Base-by-base conservation (phyloP, 805 yeast species). In the Wickerhamomyces canadensis region DNA sequence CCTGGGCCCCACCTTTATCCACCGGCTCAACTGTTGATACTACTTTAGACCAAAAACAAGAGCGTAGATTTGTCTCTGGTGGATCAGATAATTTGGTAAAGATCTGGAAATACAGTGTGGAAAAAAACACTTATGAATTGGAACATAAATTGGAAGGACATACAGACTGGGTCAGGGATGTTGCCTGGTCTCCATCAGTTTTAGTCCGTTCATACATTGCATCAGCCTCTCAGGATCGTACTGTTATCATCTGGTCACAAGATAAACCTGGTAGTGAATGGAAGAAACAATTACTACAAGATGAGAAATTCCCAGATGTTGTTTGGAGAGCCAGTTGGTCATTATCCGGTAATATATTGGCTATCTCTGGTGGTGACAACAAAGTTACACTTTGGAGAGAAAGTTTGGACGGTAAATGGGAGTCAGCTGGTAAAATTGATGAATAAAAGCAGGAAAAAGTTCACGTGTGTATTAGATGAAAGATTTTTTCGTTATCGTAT, bases 261-360 rank as follows among this genome's bases (percentile, higher is more conserved):
- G 89, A 81, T 45, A 72, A 67, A 35, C 60, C 60, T 39, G 72
- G 71, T 19, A 78, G 76, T 4, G 70, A 71, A 46, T 93, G 98
- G 99, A 80, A 81, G 58, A 84, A 84, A 58, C 81, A 79, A 54
- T 65, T 75, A 27, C 71, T 93, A 55, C 78, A 80, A 34, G 71
- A 74, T 15, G 95, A 86, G 27, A 81, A 78, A 58, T 93, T 93
- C 73, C 93, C 96, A 13, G 98, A 93, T 59, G 97, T 89, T 19
- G 85, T 94, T 51, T 93, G 98, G 98, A 80, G 97, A 61, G 95
- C 95, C 34, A 81, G 94, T 49, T 93, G 98, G 98, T 87, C 97
- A 11, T 70, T 89, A 49, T 83, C 95, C 33, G 99, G 99, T 37
- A 93, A 93, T 60, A 80, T 93, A 22, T 74, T 93, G 51, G 99